Percentiles rank a stretch among this genome's conserved stretches.
Conservation (phyloP, 768 basidiomycete genomes). For the Boletus insuetus region DNA sequence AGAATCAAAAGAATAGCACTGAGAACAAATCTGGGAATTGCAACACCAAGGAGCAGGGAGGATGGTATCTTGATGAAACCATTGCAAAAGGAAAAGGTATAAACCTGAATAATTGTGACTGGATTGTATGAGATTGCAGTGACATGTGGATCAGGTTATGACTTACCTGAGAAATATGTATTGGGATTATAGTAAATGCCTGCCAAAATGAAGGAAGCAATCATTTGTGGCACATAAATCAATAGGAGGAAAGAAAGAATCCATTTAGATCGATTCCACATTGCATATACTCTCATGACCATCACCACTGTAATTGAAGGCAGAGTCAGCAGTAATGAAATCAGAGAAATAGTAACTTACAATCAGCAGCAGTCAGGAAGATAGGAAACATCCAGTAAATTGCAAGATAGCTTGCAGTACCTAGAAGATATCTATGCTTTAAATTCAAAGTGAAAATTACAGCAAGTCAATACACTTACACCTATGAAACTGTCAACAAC, state of each 20-base stretch:
- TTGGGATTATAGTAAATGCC: no score
- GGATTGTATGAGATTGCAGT: no score
- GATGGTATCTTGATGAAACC: no score
- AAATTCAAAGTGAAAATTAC: neutral
- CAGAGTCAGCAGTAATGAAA: neutral
- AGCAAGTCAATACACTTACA: constrained; percentile 4
- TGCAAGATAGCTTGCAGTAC: neutral
- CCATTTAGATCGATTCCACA: neutral
- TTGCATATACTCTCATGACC: constrained; percentile 2
- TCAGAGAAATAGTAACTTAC: neutral
- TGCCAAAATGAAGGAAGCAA: no score
- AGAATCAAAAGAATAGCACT: neutral
- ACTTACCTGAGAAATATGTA: no score
- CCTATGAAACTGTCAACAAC: neutral
- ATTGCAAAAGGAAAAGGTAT: no score
- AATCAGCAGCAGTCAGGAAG: neutral
- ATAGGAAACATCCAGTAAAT: neutral
- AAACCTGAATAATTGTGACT: no score
- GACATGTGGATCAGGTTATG: no score
- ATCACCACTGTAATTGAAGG: neutral
- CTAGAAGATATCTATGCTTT: neutral
- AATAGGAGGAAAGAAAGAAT: no score
- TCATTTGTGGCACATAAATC: no score
- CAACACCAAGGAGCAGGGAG: no score
- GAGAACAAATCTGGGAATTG: neutral